Evolutionary conservation across 164 flowering plant species (phyloP).

Genomic region (Saururus chinensis): DNA sequence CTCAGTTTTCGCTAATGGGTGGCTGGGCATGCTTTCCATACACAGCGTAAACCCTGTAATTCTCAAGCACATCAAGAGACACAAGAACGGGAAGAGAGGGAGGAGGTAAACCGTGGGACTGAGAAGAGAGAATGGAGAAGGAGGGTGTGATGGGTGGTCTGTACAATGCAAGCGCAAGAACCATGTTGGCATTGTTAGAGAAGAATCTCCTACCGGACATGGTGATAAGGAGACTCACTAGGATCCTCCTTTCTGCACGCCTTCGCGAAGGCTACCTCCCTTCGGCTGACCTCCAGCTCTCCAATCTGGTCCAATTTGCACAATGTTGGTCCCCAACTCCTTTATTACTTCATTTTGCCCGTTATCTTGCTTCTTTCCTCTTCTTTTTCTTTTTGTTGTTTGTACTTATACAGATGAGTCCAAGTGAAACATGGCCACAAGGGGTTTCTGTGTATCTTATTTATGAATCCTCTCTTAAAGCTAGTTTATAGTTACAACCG

Average conservation of each 20-base stretch:
- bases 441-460: no score
- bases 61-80: no score
- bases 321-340: conserved; percentile 30
- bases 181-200: conserved; percentile 56
- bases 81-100: no score
- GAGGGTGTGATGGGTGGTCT: conserved; percentile 38
- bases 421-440: no score
- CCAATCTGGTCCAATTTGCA: conserved; percentile 51
- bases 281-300: conserved; percentile 55
- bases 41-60: no score
- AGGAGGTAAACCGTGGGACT: no score
- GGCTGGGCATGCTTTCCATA: no score
- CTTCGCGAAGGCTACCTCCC: conserved; percentile 69
- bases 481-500: no score
- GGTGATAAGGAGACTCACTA: conserved; percentile 59
- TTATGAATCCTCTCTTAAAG: no score
- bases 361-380: neutral
- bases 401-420: no score
- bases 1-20: no score
- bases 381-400: neutral
- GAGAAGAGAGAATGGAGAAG: neutral
- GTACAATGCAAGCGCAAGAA: conserved; percentile 50
- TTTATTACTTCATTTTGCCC: neutral
- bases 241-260: conserved; percentile 54
- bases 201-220: conserved; percentile 68